Base-by-base conservation (phyloP, 352 stramenopile genomes). In the Pythium utonaiense region DNA sequence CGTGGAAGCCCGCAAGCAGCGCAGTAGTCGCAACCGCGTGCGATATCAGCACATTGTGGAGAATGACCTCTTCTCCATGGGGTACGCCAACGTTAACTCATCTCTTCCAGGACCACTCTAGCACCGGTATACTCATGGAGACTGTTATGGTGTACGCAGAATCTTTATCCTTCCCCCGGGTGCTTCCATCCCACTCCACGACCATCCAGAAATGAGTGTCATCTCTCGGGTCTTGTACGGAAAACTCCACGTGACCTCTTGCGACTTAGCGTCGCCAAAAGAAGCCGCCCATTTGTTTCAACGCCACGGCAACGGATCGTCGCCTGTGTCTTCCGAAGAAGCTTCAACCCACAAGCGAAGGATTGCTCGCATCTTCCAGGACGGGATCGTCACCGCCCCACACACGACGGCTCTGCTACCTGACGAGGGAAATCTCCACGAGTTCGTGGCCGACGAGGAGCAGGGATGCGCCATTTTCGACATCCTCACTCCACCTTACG, bases 401-500 rank as follows among this genome's bases (percentile, higher is more conserved):
- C 59, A 74, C 69, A 93, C 83, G 50, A 87, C 71, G 21, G 80
- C 88, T 54, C 62, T 95, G 69, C 66, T 88, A 36, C 85, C 85
- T 3, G 71, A 86, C 56, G 67, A 62, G 34, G 78, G 81, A 51
- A 95, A 95, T 64, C 57, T 95, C 49, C 85, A 95, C 57, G 73
- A 95, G 57, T 80, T 95, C 27, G 67, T 89, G 17, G 82, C 79
- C n/a, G 83, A 77, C 9, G 69, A 71, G 24, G 72, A 78, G n/a
- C 71, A 84, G 44, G 85, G 85, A 24, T 95, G 85, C 50, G 85
- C 85, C 5, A 88, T 95, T 57, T 83, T 95, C 40, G 85, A 95
- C 74, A 90, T 95, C 54, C 80, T 92, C 50, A 91, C 83, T 21
- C 85, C 85, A n/a, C 85, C 85, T 5, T 95, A 95, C 62, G 78